Percentiles rank a stretch among this genome's conserved stretches.
Conservation (phyloP, 345 rosid species). For the Bretschneidera sinensis region DNA sequence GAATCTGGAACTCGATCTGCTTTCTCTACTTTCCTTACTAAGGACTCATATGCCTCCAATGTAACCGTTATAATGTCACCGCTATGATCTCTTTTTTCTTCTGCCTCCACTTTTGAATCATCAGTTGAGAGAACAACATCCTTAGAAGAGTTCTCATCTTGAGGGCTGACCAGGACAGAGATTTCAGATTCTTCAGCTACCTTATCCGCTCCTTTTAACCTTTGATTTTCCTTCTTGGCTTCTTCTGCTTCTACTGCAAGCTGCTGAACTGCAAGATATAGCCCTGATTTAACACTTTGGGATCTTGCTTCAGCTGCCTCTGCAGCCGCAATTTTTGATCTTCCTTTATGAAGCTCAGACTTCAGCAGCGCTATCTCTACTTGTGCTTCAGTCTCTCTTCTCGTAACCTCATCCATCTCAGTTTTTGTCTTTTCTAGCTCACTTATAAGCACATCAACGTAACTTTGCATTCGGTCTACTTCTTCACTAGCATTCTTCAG, state of each 20-base stretch:
- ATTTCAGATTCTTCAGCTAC: conserved; percentile 15
- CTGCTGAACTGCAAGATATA: conserved; percentile 34
- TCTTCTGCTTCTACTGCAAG: conserved; percentile 32
- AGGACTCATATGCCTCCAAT: conserved; percentile 26
- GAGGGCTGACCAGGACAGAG: conserved; percentile 1
- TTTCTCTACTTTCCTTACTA: conserved; percentile 22
- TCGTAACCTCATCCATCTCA: conserved; percentile 25
- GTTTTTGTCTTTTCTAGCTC: conserved; percentile 18
- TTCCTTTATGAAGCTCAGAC: conserved; percentile 30
- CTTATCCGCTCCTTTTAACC: conserved; percentile 18
- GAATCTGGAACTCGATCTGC: conserved; percentile 10
- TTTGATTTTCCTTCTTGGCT: conserved; percentile 24
- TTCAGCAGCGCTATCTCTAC: conserved; percentile 33
- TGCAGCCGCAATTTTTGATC: conserved; percentile 29
- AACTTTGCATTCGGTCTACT: conserved; percentile 11
- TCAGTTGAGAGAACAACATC: background rate
- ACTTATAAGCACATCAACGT: conserved; percentile 20
- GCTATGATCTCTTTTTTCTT: conserved; percentile 1
- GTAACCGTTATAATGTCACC: conserved; percentile 21
- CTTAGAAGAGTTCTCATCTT: conserved; percentile 3
- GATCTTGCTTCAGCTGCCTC: conserved; percentile 41
- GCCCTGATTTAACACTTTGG: conserved; percentile 22
- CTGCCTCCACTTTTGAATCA: background rate
- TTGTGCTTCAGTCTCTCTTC: conserved; percentile 32
- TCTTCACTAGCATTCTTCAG: conserved; percentile 23